phyloP scores from a whole-genome alignment of 192 early-diverging fungal genomes.

The Entophlyctis luteolus region DNA sequence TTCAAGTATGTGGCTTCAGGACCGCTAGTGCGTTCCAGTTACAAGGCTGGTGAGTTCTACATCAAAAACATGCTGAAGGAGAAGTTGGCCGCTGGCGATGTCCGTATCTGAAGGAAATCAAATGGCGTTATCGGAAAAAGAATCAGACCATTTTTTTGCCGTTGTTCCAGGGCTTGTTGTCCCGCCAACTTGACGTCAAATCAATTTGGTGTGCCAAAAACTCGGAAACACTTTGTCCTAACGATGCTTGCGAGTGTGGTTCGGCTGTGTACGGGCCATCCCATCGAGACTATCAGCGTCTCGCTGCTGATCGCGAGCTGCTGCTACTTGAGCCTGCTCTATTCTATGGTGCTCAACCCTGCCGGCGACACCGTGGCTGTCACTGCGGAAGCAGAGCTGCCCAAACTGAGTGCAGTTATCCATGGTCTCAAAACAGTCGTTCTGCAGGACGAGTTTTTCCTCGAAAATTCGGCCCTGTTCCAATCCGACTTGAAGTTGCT shows the following conservation, averaged over 20 bases:
- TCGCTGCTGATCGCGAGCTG: constrained; percentile 70
- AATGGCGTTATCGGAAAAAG: not conserved
- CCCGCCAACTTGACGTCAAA: not conserved
- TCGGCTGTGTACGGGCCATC: constrained; percentile 47
- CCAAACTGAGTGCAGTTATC: not conserved
- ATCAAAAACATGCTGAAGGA: constrained; percentile 75
- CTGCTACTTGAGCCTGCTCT: constrained; percentile 72
- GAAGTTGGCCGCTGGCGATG: not conserved
- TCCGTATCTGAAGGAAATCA: not conserved
- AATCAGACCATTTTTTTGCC: too few relatives aligned
- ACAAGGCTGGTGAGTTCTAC: constrained; percentile 97
- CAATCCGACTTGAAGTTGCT: constrained; percentile 16
- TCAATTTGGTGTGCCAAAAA: not conserved
- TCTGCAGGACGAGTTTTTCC: constrained; percentile 18
- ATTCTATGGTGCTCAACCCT: constrained; percentile 41
- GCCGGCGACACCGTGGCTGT: not conserved
- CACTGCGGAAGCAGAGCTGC: not conserved
- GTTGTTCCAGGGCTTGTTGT: too few relatives aligned
- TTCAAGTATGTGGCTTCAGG: constrained; percentile 95
- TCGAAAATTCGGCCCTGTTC: not conserved
- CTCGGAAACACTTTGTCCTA: not conserved
- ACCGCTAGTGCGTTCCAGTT: constrained; percentile 88
- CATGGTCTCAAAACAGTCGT: not conserved
- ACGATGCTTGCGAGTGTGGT: constrained; percentile 34
- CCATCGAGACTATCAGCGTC: constrained; percentile 74